Percentiles rank a stretch among this genome's conserved stretches.
Evolutionary conservation across 1,284 basidiomycete genomes (phyloP).

Genomic region (Rhodotorula sp.): DNA sequence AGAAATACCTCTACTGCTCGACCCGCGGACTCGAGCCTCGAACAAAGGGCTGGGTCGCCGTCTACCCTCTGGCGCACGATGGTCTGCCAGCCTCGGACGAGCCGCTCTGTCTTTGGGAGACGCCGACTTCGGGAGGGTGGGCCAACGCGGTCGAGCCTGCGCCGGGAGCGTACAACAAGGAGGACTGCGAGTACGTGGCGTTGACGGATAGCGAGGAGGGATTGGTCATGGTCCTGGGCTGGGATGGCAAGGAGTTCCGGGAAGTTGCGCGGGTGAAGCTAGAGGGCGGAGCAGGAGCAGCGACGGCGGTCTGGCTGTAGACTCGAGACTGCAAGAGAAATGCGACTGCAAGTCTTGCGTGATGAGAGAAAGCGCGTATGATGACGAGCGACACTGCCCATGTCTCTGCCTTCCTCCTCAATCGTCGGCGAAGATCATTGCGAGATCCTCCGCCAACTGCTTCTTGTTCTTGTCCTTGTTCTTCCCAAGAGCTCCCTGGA

Average conservation of each 20-base stretch:
- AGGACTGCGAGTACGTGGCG: conserved; percentile 44
- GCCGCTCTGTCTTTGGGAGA: conserved; percentile 45
- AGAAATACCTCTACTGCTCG: conserved; percentile 48
- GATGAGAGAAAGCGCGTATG: too few relatives aligned
- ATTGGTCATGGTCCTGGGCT: conserved; percentile 47
- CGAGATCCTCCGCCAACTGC: conserved; percentile 38
- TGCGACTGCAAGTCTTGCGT: neutral
- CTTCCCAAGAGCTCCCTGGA: conserved; percentile 42
- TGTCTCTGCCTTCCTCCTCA: neutral
- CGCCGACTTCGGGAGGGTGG: conserved; percentile 52
- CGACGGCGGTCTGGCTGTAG: conserved; percentile 44
- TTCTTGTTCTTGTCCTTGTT: conserved; percentile 36
- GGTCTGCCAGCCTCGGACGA: conserved; percentile 42
- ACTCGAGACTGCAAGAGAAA: neutral
- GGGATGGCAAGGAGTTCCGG: conserved; percentile 39
- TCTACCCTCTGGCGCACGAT: conserved; percentile 45
- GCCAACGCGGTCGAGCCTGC: conserved; percentile 52
- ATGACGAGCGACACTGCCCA: too few relatives aligned
- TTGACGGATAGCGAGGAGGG: conserved; percentile 51
- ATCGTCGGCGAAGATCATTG: conserved; percentile 33
- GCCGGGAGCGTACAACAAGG: conserved; percentile 30
- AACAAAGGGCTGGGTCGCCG: conserved; percentile 49
- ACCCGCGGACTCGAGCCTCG: conserved; percentile 43
- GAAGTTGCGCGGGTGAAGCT: conserved; percentile 45
- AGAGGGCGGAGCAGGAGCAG: conserved; percentile 37